These are phyloP conservation scores for Paecilomyces fulvus DNA, from an alignment of 2,329 filamentous ascomycete species.

Conservation along the genomic window DNA sequence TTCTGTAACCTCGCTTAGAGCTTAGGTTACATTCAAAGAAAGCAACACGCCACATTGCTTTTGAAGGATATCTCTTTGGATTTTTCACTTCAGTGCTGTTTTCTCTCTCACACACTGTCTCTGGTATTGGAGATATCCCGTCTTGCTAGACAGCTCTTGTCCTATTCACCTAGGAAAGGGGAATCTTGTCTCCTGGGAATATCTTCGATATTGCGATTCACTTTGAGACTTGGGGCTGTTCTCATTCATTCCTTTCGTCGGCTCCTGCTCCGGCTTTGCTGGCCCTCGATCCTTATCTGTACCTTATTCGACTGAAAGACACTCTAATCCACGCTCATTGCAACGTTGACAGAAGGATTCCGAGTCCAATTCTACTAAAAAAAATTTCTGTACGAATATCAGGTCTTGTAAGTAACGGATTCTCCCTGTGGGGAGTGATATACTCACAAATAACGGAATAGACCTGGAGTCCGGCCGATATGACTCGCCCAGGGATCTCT, in stretches of 20 bases:
- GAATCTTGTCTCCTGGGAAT: neutral
- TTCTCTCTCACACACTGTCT: neutral
- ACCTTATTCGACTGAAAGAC: too few relatives aligned
- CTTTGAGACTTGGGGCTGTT: neutral
- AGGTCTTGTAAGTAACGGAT: neutral
- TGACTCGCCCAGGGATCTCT: neutral
- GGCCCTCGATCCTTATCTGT: neutral
- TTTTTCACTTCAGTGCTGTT: neutral
- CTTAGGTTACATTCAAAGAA: neutral
- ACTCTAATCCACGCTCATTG: neutral
- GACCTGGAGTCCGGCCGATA: neutral
- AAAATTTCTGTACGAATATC: neutral
- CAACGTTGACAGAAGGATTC: neutral
- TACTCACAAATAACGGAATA: neutral
- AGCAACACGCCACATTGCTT: neutral
- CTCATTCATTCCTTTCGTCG: neutral
- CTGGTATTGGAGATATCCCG: neutral
- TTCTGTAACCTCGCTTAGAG: neutral
- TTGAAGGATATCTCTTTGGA: neutral
- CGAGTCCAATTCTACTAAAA: neutral
- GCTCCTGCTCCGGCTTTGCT: neutral
- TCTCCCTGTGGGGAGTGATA: neutral
- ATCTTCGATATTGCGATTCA: neutral
- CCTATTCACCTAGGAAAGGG: neutral
- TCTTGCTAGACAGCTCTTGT: neutral